Percentiles rank a stretch among this genome's conserved stretches.
Evolutionary conservation across 106 monocot genomes (phyloP).

Genomic region (Dioscorea dumetorum): DNA sequence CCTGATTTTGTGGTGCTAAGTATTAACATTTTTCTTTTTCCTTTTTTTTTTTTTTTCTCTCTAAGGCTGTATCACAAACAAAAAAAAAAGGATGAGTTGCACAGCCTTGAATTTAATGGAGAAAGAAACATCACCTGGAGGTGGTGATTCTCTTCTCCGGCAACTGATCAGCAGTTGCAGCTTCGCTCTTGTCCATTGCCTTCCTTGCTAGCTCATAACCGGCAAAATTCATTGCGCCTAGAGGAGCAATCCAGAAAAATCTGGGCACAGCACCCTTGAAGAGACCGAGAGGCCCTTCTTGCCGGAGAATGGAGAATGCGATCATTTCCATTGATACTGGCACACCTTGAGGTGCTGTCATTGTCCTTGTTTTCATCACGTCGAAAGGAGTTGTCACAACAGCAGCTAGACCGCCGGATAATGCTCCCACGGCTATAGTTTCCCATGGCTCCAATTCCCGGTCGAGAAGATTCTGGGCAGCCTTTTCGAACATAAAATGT

Average conservation of each 20-base stretch:
- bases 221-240: slow-evolving; percentile 98
- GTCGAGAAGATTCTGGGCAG: slow-evolving; percentile 59
- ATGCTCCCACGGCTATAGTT: slow-evolving; percentile 69
- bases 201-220: slow-evolving; percentile 98
- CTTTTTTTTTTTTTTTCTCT: too few relatives aligned
- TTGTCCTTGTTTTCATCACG: slow-evolving; percentile 98
- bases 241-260: slow-evolving; percentile 99
- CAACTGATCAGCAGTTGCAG: slow-evolving; percentile 6
- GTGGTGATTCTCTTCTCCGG: slow-evolving; percentile 12
- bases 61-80: not conserved
- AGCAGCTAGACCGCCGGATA: slow-evolving; percentile 91
- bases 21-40: too few relatives aligned
- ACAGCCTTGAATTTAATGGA: not conserved
- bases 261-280: slow-evolving; percentile 98
- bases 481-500: slow-evolving; percentile 23
- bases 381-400: slow-evolving; percentile 93
- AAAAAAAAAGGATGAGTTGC: not conserved
- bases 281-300: slow-evolving; percentile 84
- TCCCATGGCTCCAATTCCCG: slow-evolving; percentile 93
- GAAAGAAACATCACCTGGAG: not conserved
- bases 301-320: slow-evolving; percentile 73
- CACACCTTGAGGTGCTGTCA: slow-evolving; percentile 78
- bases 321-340: slow-evolving; percentile 80
- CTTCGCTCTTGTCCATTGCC: slow-evolving; percentile 66
- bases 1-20: too few relatives aligned